Base-by-base conservation (phyloP, 2,329 filamentous ascomycete genomes). In the Phyllosticta citribraziliensis region DNA sequence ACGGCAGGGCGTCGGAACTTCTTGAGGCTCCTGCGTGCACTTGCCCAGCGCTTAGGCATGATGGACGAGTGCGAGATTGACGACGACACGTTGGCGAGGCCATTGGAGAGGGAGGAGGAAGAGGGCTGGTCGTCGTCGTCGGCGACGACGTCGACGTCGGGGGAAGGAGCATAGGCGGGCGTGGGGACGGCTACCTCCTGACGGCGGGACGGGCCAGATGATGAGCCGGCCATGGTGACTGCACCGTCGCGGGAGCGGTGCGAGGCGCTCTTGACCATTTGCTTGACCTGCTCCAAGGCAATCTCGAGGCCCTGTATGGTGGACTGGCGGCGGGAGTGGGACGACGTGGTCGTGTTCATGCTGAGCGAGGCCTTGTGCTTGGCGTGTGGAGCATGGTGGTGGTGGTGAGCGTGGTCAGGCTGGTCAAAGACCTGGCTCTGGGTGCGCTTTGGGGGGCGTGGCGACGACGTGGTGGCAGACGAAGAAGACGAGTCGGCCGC, bases 401-500 rank as follows among this genome's bases (percentile, higher is more conserved):
- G 24, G 20, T 53, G 24, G 20, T 53, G 47, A 47, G 52, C 40
- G 24, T n/a, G n/a, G 6, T 61, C 55, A 17, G 55, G 22, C 47
- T 62, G 55, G 55, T 62, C 60, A 66, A 73, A 73, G 30, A 71
- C 73, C 67, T 74, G 72, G 62, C 70, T 72, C 55, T 72, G 72
- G 63, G 70, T 73, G 27, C 70, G 66, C 64, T 74, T 73, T 61
- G 71, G 66, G 56, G 66, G 63, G 63, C 66, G 62, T 35, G 60
- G 60, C 33, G 57, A 52, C 27, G 66, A 63, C 56, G 67, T 58
- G 57, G 67, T 62, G 52, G 66, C 62, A 47, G 40, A 27, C 9
- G 25, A 5, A 8, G 40, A 47, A 5, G 40, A 47, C 60, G 73
- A 66, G 65, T 74, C 68, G 71, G 75, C 71, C 12, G 25, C 22